Percentiles rank a stretch among this genome's conserved stretches.
These are phyloP conservation scores for Viola pubescens DNA, from an alignment of 441 rosid genomes.

Conservation along the genomic window DNA sequence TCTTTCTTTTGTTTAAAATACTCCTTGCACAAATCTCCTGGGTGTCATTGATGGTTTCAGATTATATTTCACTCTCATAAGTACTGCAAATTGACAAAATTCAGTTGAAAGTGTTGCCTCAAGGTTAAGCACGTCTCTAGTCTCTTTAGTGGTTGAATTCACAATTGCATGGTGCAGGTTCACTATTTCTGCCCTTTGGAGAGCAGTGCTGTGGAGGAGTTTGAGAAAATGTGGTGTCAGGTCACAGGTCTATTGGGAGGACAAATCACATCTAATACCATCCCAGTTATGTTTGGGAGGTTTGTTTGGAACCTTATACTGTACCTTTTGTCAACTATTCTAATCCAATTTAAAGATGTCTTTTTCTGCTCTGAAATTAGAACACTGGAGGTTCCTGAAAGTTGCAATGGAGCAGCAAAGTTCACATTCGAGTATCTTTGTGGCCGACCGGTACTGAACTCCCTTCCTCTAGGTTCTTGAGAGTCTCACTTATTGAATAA, in stretches of 20 bases:
- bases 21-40: too few species aligned
- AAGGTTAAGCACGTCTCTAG: background rate
- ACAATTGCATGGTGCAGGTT: slow-evolving; percentile 37
- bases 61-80: background rate
- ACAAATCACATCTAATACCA: slow-evolving; percentile 44
- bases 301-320: slow-evolving; percentile 20
- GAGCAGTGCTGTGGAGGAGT: slow-evolving; percentile 34
- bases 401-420: slow-evolving; percentile 75
- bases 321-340: slow-evolving; percentile 2
- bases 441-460: slow-evolving; percentile 54
- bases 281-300: slow-evolving; percentile 96
- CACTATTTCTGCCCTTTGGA: slow-evolving; percentile 74
- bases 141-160: slow-evolving; percentile 16
- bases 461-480: slow-evolving; percentile 3
- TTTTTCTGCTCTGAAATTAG: slow-evolving; percentile 29
- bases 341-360: slow-evolving; percentile 1
- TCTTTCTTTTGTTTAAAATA: too few species aligned
- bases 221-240: slow-evolving; percentile 60
- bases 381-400: slow-evolving; percentile 63
- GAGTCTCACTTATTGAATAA: background rate
- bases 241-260: slow-evolving; percentile 50
- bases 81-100: background rate
- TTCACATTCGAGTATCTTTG: slow-evolving; percentile 79
- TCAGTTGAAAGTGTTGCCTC: background rate
- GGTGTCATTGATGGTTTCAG: background rate